Evolutionary conservation across 345 rosid species (phyloP).

Genomic region (Eucalyptus erythrocorys): DNA sequence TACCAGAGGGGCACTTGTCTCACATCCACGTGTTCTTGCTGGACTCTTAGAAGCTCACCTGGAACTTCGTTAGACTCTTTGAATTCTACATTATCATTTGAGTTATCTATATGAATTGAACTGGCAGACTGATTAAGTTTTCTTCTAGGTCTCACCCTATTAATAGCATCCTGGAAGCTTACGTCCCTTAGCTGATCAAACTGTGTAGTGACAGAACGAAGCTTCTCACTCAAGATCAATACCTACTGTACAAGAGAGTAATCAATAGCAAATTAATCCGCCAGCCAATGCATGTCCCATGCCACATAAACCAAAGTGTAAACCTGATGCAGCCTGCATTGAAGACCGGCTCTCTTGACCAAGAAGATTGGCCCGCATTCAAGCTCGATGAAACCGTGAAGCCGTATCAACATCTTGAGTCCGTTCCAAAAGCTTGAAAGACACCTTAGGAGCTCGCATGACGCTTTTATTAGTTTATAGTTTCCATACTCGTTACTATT

Average conservation of each 20-base stretch:
- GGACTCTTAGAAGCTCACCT: constrained; percentile 43
- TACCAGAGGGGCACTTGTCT: constrained; percentile 87
- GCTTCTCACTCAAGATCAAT: constrained; percentile 77
- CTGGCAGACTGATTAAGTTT: constrained; percentile 34
- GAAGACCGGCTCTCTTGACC: no score
- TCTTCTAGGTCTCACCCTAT: constrained; percentile 60
- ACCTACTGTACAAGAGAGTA: constrained; percentile 25
- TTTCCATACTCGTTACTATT: no score
- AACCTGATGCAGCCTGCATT: no score
- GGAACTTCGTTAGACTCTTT: constrained; percentile 35
- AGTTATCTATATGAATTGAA: constrained; percentile 23
- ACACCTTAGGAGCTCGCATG: no score
- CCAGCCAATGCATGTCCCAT: background rate
- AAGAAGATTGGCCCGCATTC: no score
- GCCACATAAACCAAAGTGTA: background rate
- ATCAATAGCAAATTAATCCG: background rate
- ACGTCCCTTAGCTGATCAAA: constrained; percentile 82
- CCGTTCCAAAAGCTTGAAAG: no score
- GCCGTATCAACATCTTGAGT: no score
- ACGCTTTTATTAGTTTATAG: no score
- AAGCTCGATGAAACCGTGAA: no score
- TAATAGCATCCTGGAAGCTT: constrained; percentile 87
- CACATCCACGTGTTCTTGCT: constrained; percentile 71
- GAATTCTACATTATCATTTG: constrained; percentile 19
- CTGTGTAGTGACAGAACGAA: constrained; percentile 68